Percentiles rank a stretch among this genome's conserved stretches.
These are phyloP conservation scores for Grosmannia penicillata DNA, from an alignment of 2,329 filamentous ascomycete genomes.

Conservation along the genomic window DNA sequence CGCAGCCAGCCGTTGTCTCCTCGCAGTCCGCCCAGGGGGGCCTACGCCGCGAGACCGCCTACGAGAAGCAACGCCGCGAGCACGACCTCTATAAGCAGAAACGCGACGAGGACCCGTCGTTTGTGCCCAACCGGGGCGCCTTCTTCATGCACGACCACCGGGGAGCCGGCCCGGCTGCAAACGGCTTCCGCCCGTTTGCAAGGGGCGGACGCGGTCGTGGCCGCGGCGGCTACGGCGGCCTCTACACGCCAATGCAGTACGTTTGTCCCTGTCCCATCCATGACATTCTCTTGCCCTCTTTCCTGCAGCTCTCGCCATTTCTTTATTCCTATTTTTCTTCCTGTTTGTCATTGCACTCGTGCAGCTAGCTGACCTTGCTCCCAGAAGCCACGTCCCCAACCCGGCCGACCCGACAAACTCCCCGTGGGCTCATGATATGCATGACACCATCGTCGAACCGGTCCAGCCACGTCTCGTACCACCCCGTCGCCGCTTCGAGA, in stretches of 20 bases:
- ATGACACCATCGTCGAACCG: slow-evolving; percentile 50
- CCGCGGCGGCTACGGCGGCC: slow-evolving; percentile 37
- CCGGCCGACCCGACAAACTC: slow-evolving; percentile 47
- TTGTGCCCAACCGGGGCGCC: slow-evolving; percentile 83
- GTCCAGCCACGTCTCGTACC: slow-evolving; percentile 13
- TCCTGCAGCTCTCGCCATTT: background rate
- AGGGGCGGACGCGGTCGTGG: slow-evolving; percentile 48
- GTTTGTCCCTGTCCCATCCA: slow-evolving; percentile 17
- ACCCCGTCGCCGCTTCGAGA: slow-evolving; percentile 16
- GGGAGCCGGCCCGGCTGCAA: slow-evolving; percentile 59
- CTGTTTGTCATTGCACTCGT: background rate
- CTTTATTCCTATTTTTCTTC: background rate
- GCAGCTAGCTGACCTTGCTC: slow-evolving; percentile 2
- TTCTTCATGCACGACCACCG: slow-evolving; percentile 97
- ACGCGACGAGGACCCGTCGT: slow-evolving; percentile 77
- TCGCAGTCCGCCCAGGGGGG: slow-evolving; percentile 4
- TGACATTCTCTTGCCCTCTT: slow-evolving; percentile 2
- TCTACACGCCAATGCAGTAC: slow-evolving; percentile 49
- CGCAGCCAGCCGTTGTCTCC: slow-evolving; percentile 19
- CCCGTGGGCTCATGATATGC: slow-evolving; percentile 90
- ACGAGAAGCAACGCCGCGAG: slow-evolving; percentile 64
- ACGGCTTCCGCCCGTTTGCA: slow-evolving; percentile 59
- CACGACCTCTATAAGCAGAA: slow-evolving; percentile 85
- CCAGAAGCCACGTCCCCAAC: slow-evolving; percentile 18
- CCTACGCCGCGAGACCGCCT: slow-evolving; percentile 31